Percentiles rank a stretch among this genome's conserved stretches.
Evolutionary conservation across 306 rosid species (phyloP).

Genomic region (Trifolium dubium): DNA sequence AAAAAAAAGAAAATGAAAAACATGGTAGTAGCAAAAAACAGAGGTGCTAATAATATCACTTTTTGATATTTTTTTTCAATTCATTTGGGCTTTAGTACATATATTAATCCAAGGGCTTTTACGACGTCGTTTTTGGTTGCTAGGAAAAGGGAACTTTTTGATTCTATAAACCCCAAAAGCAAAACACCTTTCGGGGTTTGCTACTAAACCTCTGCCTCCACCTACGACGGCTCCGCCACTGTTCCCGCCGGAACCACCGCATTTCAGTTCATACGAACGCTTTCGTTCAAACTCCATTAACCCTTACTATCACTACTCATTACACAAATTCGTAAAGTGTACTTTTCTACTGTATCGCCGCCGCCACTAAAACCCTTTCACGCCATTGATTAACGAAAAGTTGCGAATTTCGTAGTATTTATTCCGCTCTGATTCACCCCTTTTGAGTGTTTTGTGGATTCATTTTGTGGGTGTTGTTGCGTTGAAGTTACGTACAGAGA

Average conservation of each 20-base stretch:
- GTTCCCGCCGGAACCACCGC: conserved; percentile 31
- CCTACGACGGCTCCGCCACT: conserved; percentile 26
- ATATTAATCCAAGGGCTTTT: background rate
- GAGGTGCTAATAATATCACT: background rate
- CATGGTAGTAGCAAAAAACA: background rate
- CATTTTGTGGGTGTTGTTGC: conserved; percentile 13
- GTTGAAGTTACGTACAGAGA: conserved; percentile 35
- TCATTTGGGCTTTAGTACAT: background rate
- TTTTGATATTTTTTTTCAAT: background rate
- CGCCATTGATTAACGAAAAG: background rate
- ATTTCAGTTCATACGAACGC: background rate
- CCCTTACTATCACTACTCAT: background rate
- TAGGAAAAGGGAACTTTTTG: background rate
- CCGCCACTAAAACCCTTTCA: background rate
- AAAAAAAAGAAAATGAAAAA: background rate
- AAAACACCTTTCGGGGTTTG: background rate
- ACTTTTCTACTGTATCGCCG: background rate
- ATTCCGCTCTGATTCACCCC: background rate
- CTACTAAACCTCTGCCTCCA: conserved; percentile 13
- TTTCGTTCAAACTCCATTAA: background rate
- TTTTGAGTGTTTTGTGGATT: conserved; percentile 20
- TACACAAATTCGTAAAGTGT: background rate
- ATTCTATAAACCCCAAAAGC: conserved; percentile 17
- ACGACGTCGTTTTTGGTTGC: conserved; percentile 16
- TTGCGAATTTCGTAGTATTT: conserved; percentile 8